Conservation (phyloP, 2,329 filamentous ascomycete genomes). For the Neurospora crassa region DNA sequence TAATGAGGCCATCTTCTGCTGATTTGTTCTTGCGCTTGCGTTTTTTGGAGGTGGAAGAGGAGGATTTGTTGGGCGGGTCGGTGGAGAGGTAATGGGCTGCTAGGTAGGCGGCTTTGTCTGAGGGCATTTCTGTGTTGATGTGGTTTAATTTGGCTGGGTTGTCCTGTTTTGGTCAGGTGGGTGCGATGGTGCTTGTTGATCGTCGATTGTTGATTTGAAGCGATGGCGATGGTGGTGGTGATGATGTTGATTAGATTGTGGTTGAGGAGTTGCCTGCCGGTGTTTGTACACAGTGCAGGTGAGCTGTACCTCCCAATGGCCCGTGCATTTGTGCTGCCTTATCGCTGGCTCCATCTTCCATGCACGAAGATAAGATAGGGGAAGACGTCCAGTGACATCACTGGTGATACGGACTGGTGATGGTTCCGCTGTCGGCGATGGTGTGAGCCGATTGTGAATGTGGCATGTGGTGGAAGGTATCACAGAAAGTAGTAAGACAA, state of each 20-base stretch:
- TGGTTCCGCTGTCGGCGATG: not conserved
- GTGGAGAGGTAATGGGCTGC: slow-evolving; percentile 83
- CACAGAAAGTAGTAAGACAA: not conserved
- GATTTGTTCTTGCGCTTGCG: slow-evolving; percentile 49
- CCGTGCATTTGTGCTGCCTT: not conserved
- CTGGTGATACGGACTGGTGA: not conserved
- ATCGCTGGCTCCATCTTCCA: no score
- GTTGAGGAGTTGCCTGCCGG: not conserved
- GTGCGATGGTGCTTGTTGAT: not conserved
- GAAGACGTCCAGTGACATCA: slow-evolving; percentile 3
- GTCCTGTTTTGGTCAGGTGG: not conserved
- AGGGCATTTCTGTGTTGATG: slow-evolving; percentile 32
- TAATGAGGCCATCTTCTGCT: slow-evolving; percentile 44
- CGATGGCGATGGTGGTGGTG: slow-evolving; percentile 1
- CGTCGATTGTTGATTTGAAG: not conserved
- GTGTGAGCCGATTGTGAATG: not conserved
- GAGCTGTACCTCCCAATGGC: no score
- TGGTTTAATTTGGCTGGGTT: not conserved
- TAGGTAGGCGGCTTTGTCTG: slow-evolving; percentile 71
- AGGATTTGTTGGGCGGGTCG: slow-evolving; percentile 41
- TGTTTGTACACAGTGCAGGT: not conserved
- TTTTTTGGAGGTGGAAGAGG: slow-evolving; percentile 38
- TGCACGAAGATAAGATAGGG: not conserved
- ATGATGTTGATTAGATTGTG: not conserved
- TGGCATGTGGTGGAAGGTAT: not conserved